phyloP scores from a whole-genome alignment of 129 eudicot species.

The Flaveria trinervia region DNA sequence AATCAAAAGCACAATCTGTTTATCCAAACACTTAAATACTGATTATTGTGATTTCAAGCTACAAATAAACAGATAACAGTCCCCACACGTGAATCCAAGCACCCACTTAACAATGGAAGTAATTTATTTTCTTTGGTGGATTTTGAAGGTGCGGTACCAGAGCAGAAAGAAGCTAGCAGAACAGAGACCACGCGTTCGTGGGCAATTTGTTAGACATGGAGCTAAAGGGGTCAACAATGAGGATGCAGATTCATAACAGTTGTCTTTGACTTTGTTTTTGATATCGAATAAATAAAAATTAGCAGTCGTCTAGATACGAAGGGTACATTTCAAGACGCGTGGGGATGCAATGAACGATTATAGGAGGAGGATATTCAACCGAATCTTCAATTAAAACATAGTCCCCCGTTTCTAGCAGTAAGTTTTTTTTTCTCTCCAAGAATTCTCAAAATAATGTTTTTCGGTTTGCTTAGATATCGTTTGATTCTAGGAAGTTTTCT shows the following conservation, averaged over 20 bases:
- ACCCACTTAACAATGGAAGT: neutral
- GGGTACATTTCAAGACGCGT: conserved; percentile 28
- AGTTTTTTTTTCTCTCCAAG: conserved; percentile 19
- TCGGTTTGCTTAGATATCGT: conserved; percentile 26
- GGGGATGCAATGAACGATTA: conserved; percentile 36
- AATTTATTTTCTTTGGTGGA: conserved; percentile 9
- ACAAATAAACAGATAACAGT: neutral
- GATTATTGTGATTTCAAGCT: neutral
- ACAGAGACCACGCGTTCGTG: conserved; percentile 78
- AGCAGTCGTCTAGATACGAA: conserved; percentile 40
- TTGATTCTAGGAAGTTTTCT: conserved; percentile 18
- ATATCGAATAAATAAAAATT: conserved; percentile 36
- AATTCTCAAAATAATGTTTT: conserved; percentile 27
- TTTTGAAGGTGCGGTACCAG: conserved; percentile 60
- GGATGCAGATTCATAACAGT: conserved; percentile 56
- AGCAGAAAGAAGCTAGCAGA: conserved; percentile 81
- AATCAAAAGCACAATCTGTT: neutral
- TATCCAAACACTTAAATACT: neutral
- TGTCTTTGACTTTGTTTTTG: conserved; percentile 25
- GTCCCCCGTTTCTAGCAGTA: conserved; percentile 27
- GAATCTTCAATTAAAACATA: conserved; percentile 27
- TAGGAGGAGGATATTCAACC: conserved; percentile 36
- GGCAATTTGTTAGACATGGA: conserved; percentile 67
- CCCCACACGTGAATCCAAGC: neutral
- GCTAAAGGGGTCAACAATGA: conserved; percentile 44